Evolutionary conservation across 768 basidiomycete species (phyloP).

Genomic region (Serendipita indica): DNA sequence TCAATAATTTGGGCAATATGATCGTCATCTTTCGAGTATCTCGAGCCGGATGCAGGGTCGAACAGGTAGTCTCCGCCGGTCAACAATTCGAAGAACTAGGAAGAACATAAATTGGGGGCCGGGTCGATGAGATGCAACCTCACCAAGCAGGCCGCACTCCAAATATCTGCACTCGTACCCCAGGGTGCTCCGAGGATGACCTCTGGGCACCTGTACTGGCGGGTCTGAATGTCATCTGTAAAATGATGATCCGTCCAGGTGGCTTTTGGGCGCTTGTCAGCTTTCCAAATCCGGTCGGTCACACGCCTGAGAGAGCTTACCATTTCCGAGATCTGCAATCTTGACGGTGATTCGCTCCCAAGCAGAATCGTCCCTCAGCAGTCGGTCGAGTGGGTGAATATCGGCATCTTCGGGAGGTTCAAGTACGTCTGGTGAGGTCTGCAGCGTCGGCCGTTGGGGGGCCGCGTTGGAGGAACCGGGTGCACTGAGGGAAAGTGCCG

Average conservation of each 20-base stretch:
- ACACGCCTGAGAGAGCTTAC: slow-evolving; percentile 27
- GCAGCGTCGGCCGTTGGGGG: background rate
- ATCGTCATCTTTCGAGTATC: slow-evolving; percentile 93
- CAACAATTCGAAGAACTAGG: slow-evolving; percentile 82
- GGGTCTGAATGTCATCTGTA: slow-evolving; percentile 93
- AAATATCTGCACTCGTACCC: slow-evolving; percentile 90
- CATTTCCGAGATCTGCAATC: slow-evolving; percentile 96
- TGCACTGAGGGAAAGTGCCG: slow-evolving; percentile 17
- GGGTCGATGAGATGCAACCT: slow-evolving; percentile 21
- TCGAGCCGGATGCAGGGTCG: slow-evolving; percentile 86
- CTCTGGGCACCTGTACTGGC: slow-evolving; percentile 95
- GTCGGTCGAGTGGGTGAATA: slow-evolving; percentile 20
- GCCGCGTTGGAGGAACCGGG: slow-evolving; percentile 19
- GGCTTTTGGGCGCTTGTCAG: slow-evolving; percentile 27
- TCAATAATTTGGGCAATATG: slow-evolving; percentile 98
- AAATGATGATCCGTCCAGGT: slow-evolving; percentile 93
- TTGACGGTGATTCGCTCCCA: slow-evolving; percentile 84
- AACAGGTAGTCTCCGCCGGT: slow-evolving; percentile 97
- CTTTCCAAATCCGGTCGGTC: background rate
- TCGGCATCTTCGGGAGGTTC: slow-evolving; percentile 17
- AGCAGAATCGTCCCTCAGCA: slow-evolving; percentile 12
- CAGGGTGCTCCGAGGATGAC: slow-evolving; percentile 94
- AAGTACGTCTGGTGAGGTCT: background rate
- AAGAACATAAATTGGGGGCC: background rate
- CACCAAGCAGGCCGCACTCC: slow-evolving; percentile 92